These are phyloP conservation scores for Trichoderma asperellum DNA, from an alignment of 2,329 filamentous ascomycete species.

Conservation along the genomic window DNA sequence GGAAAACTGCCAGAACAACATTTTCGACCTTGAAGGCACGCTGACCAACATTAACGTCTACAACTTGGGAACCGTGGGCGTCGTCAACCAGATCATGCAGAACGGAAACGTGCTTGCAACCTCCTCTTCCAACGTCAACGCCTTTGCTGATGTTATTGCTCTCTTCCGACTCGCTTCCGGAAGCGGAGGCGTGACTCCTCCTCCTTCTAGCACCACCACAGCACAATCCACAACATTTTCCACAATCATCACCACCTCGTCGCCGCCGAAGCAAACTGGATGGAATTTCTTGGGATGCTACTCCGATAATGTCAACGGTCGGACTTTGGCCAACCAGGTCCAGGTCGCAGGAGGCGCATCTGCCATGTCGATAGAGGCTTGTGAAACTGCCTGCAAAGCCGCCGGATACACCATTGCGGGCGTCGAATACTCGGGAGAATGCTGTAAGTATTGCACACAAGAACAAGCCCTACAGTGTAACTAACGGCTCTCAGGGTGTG, in stretches of 20 bases:
- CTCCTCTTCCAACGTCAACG: background rate
- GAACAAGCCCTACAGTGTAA: background rate
- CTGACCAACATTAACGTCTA: conserved; percentile 5
- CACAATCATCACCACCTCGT: background rate
- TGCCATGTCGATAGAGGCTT: conserved; percentile 10
- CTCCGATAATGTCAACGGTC: background rate
- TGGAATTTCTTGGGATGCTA: conserved; percentile 13
- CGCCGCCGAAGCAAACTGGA: background rate
- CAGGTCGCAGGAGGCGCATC: conserved; percentile 15
- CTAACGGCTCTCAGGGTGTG: conserved; percentile 2
- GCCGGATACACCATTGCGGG: conserved; percentile 16
- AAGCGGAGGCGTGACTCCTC: conserved; percentile 13
- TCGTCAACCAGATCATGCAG: conserved; percentile 2
- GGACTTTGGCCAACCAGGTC: conserved; percentile 14
- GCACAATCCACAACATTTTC: background rate
- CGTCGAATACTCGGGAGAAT: conserved; percentile 1
- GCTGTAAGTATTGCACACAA: background rate
- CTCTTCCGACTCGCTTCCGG: conserved; percentile 15
- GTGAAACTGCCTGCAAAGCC: conserved; percentile 7
- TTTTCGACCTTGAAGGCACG: conserved; percentile 15
- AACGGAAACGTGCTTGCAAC: conserved; percentile 5
- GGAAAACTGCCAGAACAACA: conserved; percentile 14
- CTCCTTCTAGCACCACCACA: background rate
- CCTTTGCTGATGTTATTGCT: conserved; percentile 6
- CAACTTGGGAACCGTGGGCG: conserved; percentile 12